A percentile compares a stretch with the other conserved stretches of the same genome.
These are phyloP conservation scores for Arachnopeziza araneosa DNA, from an alignment of 2,329 filamentous ascomycete species.

Conservation along the genomic window DNA sequence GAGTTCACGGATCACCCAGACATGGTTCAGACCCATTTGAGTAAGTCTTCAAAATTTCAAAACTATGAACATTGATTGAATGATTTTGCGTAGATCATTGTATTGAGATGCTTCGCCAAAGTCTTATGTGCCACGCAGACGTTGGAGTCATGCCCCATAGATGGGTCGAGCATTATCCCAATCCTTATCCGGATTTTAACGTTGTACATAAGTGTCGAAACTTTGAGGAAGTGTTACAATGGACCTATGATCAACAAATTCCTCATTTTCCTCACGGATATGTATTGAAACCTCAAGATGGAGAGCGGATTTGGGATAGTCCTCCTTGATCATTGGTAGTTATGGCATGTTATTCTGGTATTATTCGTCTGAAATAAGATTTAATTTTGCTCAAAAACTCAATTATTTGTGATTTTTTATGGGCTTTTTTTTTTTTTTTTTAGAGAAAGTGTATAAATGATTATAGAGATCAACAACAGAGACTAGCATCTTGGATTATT, in stretches of 20 bases:
- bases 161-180: conserved; percentile 34
- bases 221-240: conserved; percentile 43
- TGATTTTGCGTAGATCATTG: conserved; percentile 38
- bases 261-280: background rate
- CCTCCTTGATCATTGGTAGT: background rate
- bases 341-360: background rate
- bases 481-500: background rate
- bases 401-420: no score
- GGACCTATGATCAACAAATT: conserved; percentile 32
- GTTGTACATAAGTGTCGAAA: conserved; percentile 46
- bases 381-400: background rate
- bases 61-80: background rate
- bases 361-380: background rate
- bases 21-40: background rate
- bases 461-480: background rate
- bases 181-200: conserved; percentile 47
- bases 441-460: no score
- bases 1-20: background rate
- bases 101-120: conserved; percentile 44
- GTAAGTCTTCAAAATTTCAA: background rate
- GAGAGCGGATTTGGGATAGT: background rate
- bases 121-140: conserved; percentile 48
- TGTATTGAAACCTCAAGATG: background rate
- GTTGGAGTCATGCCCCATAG: conserved; percentile 47
- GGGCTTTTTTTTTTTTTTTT: no score